Evolutionary conservation across 345 rosid genomes (phyloP), one percentile per base, ranked within the genome.

Genomic region (Turritis glabra): DNA sequence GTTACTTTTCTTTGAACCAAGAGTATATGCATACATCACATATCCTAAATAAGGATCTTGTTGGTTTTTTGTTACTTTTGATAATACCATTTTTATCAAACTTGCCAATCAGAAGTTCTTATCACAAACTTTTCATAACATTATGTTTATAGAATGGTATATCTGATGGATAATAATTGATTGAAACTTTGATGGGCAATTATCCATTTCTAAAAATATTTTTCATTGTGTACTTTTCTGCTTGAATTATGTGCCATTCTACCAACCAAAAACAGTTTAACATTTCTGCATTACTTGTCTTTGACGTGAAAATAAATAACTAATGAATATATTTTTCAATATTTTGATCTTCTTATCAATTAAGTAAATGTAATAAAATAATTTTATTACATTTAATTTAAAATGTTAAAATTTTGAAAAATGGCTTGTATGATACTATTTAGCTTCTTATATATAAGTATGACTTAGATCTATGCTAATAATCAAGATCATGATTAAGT

Each of bases 401-500:
- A 11, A 17, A 5, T n/a, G 14, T 41, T 5, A 5, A 17, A 27
- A 10, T 3, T 0, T 27, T 12, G 10, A 30, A 30, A 1, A 64
- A 13, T 47, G 2, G 43, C 9, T 47, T 48, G 43, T 29, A 46
- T 13, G 35, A 41, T 25, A 41, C 3, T 33, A 33, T 33, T 6
- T 46, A 35, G 0, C n/a, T 32, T 52, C 27, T 5, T 53, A 51
- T 51, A 25, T 3, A 22, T 23, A 11, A 8, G 30, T 21, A 14
- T 17, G 35, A 11, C 55, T 44, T 44, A 10, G 14, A 75, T 48
- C 8, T 57, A 25, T 21, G 30, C 58, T 26, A 59, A 25, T 11
- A 29, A 21, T 17, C 46, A 64, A 70, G 80, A 55, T 35, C 66
- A 77, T 77, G 71, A 63, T 70, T 63, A 76, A 69, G 75, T 61